A percentile compares a stretch with the other conserved stretches of the same genome.
Conservation (phyloP, 2,329 filamentous ascomycete genomes). For the Pseudogymnoascus sp. region DNA sequence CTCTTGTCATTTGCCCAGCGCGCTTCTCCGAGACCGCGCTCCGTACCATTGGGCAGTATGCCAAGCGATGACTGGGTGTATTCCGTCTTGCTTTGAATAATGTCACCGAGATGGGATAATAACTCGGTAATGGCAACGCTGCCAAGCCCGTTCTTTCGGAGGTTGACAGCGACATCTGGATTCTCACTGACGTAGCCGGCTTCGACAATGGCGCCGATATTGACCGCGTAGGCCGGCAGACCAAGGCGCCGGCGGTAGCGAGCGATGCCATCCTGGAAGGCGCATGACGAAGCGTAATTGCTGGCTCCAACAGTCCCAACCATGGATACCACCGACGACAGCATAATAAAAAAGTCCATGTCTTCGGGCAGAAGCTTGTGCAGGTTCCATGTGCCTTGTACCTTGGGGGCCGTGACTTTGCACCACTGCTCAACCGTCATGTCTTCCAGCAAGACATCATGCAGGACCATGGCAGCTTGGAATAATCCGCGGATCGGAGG, state of each 20-base stretch:
- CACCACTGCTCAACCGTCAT: constrained; percentile 12
- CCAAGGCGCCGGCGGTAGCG: neutral
- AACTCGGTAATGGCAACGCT: constrained; percentile 20
- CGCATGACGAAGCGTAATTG: constrained; percentile 12
- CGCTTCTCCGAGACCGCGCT: neutral
- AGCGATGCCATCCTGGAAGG: constrained; percentile 13
- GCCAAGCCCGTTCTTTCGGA: constrained; percentile 11
- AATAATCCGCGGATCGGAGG: constrained; percentile 18
- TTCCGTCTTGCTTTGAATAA: constrained; percentile 13
- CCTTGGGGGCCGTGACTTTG: constrained; percentile 14
- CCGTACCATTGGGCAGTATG: constrained; percentile 15
- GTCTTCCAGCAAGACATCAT: neutral
- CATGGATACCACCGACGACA: neutral
- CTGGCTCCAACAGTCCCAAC: constrained; percentile 10
- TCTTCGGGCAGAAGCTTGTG: neutral
- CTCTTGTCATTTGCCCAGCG: neutral
- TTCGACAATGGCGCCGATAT: constrained; percentile 16
- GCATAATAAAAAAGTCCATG: constrained; percentile 14
- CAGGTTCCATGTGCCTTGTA: constrained; percentile 15
- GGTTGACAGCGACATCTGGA: constrained; percentile 8
- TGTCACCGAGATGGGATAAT: constrained; percentile 20
- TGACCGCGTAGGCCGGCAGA: constrained; percentile 18
- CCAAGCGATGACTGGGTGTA: neutral
- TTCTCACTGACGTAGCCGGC: constrained; percentile 15
- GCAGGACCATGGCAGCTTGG: constrained; percentile 29